Evolutionary conservation across 2,329 filamentous ascomycete genomes (phyloP).

Genomic region (Penicillium sp.): DNA sequence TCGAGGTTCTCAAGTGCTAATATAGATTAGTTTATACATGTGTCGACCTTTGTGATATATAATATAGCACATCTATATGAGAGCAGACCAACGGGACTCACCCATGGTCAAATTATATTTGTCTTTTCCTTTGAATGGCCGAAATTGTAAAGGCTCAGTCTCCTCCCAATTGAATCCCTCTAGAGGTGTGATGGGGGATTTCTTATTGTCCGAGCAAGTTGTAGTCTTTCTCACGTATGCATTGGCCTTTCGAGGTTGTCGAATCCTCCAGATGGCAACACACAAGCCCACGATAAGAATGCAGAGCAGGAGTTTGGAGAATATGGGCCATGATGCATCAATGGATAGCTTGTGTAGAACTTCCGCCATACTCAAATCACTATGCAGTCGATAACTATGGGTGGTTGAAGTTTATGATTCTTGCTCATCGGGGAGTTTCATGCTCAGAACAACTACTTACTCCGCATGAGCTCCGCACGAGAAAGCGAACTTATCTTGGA

Average conservation of each 20-base stretch:
- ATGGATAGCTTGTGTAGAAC: not conserved
- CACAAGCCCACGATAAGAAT: slow-evolving; percentile 4
- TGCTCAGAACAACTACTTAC: not conserved
- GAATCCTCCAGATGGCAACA: not conserved
- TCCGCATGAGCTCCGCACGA: slow-evolving; percentile 11
- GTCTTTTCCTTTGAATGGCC: slow-evolving; percentile 59
- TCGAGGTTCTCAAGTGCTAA: slow-evolving; percentile 53
- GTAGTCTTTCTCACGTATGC: not conserved
- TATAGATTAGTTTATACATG: not conserved
- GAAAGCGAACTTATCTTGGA: not conserved
- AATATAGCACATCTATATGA: not conserved
- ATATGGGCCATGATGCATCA: not conserved
- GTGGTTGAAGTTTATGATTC: not conserved
- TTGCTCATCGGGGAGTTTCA: not conserved
- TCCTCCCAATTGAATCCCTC: slow-evolving; percentile 50
- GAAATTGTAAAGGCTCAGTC: slow-evolving; percentile 51
- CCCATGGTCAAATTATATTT: slow-evolving; percentile 65
- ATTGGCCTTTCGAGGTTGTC: not conserved
- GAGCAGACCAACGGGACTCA: slow-evolving; percentile 25
- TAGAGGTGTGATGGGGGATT: slow-evolving; percentile 40
- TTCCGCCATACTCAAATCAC: not conserved
- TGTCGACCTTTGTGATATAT: not conserved
- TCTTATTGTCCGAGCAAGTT: slow-evolving; percentile 8
- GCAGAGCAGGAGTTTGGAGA: not conserved
- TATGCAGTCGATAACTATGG: not conserved